phyloP scores from a whole-genome alignment of 2,329 filamentous ascomycete genomes.

The Periconia macrospinosa region DNA sequence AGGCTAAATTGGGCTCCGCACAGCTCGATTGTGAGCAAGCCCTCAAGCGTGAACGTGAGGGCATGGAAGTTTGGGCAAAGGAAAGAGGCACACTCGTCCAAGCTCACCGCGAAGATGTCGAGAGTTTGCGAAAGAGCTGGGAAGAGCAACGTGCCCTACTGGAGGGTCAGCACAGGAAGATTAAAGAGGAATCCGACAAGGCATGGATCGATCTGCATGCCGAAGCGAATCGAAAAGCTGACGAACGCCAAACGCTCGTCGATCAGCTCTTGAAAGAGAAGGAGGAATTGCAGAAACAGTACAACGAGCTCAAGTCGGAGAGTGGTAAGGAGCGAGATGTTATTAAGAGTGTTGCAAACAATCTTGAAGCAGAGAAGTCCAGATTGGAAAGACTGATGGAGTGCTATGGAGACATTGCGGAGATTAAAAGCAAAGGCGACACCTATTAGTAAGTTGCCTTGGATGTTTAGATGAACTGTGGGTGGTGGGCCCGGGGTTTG shows the following conservation, averaged over 20 bases:
- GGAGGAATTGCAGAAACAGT: constrained; percentile 38
- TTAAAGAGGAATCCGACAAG: constrained; percentile 50
- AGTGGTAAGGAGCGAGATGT: constrained; percentile 41
- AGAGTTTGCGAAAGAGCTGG: constrained; percentile 53
- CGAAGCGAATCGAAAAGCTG: constrained; percentile 36
- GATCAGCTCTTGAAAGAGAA: constrained; percentile 37
- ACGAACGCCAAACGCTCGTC: constrained; percentile 32
- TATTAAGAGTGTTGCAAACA: constrained; percentile 42
- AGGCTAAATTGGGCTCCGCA: constrained; percentile 40
- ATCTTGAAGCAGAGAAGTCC: constrained; percentile 45
- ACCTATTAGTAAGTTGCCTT: constrained; percentile 48
- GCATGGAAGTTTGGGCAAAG: constrained; percentile 51
- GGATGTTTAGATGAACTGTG: constrained; percentile 14
- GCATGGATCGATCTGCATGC: constrained; percentile 47
- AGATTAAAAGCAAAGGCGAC: constrained; percentile 48
- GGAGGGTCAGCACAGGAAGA: constrained; percentile 36
- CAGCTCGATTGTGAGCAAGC: constrained; percentile 50
- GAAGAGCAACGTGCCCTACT: constrained; percentile 55
- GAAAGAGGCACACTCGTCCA: constrained; percentile 42
- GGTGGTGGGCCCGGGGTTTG: constrained; percentile 6
- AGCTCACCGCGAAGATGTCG: constrained; percentile 53
- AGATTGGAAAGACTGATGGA: constrained; percentile 48
- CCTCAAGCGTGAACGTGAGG: constrained; percentile 51
- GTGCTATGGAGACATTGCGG: constrained; percentile 45
- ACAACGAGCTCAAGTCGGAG: constrained; percentile 34